Conservation (phyloP, 1,139 yeast species). For the Kluyveromyces sp. region DNA sequence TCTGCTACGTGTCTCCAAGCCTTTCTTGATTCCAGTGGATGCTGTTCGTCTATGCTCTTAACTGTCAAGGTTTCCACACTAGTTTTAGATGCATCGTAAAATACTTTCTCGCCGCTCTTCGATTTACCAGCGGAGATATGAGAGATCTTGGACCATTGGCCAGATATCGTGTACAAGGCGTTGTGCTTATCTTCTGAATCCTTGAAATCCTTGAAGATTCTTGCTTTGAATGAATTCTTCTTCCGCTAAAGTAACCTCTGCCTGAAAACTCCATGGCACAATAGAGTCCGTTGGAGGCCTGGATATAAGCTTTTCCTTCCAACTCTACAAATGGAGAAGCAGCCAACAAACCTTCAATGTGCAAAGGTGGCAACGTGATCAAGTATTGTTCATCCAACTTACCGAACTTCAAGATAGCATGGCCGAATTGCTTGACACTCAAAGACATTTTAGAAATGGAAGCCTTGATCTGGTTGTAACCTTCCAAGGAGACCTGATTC, state of each 20-base stretch:
- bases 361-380: constrained; percentile 90
- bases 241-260: constrained; percentile 91
- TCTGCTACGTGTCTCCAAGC: constrained; percentile 87
- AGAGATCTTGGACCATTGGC: constrained; percentile 88
- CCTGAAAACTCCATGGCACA: constrained; percentile 79
- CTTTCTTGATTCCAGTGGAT: constrained; percentile 66
- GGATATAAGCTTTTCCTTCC: constrained; percentile 78
- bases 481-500: constrained; percentile 63
- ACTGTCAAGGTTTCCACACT: constrained; percentile 53
- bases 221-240: constrained; percentile 84
- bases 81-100: constrained; percentile 59
- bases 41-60: constrained; percentile 72
- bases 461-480: constrained; percentile 85
- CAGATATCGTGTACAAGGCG: constrained; percentile 69
- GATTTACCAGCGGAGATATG: constrained; percentile 32
- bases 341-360: constrained; percentile 83
- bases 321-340: constrained; percentile 88
- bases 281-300: constrained; percentile 68
- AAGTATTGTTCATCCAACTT: constrained; percentile 61
- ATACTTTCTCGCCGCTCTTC: constrained; percentile 35
- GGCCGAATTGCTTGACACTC: constrained; percentile 86
- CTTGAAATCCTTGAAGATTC: constrained; percentile 51
- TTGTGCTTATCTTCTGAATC: constrained; percentile 44
- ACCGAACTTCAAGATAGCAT: constrained; percentile 62
- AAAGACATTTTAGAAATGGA: constrained; percentile 63